A percentile compares a stretch with the other conserved stretches of the same genome.
Evolutionary conservation across 2,329 filamentous ascomycete species (phyloP).

Genomic region (Colletotrichum kahawae): DNA sequence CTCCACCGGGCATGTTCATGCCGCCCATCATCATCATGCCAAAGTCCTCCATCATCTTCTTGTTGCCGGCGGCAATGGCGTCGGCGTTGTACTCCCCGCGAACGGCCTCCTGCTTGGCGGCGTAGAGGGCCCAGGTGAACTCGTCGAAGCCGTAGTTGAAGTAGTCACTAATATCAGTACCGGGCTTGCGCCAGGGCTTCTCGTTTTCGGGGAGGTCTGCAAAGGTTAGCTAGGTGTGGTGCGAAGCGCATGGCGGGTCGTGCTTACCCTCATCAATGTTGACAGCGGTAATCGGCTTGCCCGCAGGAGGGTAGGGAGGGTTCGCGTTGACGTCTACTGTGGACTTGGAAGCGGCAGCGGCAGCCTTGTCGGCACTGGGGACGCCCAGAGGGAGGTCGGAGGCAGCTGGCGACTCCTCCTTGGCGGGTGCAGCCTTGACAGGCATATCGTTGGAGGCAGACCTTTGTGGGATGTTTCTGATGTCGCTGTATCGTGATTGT

Average conservation of each 20-base stretch:
- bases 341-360: slow-evolving; percentile 75
- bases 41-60: slow-evolving; percentile 80
- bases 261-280: slow-evolving; percentile 71
- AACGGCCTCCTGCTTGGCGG: slow-evolving; percentile 83
- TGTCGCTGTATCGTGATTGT: slow-evolving; percentile 68
- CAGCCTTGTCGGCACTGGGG: slow-evolving; percentile 58
- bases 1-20: slow-evolving; percentile 46
- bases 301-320: slow-evolving; percentile 77
- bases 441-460: slow-evolving; percentile 57
- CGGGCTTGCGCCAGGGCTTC: slow-evolving; percentile 94
- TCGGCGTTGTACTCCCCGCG: slow-evolving; percentile 77
- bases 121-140: slow-evolving; percentile 96
- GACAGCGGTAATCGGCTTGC: slow-evolving; percentile 80
- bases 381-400: slow-evolving; percentile 31
- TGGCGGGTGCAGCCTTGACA: slow-evolving; percentile 49
- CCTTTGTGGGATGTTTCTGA: slow-evolving; percentile 68
- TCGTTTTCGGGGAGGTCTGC: slow-evolving; percentile 76
- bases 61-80: slow-evolving; percentile 65
- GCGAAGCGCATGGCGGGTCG: neutral
- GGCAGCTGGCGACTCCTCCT: slow-evolving; percentile 44
- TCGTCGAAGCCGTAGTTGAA: slow-evolving; percentile 99
- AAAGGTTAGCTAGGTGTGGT: neutral
- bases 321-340: slow-evolving; percentile 85
- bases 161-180: slow-evolving; percentile 93
- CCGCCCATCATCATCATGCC: slow-evolving; percentile 72